phyloP scores from a whole-genome alignment of 2,329 filamentous ascomycete species.

The Neonectria neomacrospora region DNA sequence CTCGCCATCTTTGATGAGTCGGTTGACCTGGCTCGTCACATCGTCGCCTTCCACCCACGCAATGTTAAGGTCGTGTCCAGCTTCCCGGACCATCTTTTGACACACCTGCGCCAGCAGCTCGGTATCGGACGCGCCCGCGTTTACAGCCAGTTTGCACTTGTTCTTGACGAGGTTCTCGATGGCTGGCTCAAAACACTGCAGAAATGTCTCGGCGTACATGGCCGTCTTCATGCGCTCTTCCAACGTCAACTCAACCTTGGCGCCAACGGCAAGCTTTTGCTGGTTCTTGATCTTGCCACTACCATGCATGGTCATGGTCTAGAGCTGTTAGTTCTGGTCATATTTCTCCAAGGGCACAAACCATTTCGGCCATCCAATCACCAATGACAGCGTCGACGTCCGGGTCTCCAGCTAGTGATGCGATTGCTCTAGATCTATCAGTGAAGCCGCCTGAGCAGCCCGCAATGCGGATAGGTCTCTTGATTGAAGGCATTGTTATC shows the following conservation, averaged over 20 bases:
- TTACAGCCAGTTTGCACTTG: constrained; percentile 3
- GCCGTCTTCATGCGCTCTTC: constrained; percentile 10
- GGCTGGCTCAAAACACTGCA: constrained; percentile 1
- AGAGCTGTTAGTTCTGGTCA: neutral
- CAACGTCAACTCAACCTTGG: neutral
- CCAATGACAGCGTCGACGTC: neutral
- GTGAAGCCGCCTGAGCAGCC: constrained; percentile 1
- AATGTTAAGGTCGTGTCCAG: constrained; percentile 44
- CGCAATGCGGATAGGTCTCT: neutral
- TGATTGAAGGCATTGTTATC: neutral
- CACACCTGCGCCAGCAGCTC: neutral
- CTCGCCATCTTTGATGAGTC: neutral
- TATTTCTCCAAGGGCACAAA: neutral
- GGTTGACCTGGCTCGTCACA: constrained; percentile 29
- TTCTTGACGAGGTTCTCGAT: neutral
- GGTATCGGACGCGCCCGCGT: neutral
- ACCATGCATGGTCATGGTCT: constrained; percentile 6
- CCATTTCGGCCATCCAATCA: constrained; percentile 1
- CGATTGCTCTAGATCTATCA: neutral
- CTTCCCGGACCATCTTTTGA: constrained; percentile 7
- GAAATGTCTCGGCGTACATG: constrained; percentile 1
- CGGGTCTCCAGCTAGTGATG: neutral
- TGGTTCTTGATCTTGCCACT: constrained; percentile 6
- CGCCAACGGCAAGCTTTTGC: neutral
- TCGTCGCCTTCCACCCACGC: constrained; percentile 36